A percentile compares a stretch with the other conserved stretches of the same genome.
Evolutionary conservation across 2,329 filamentous ascomycete species (phyloP).

Genomic region (Aspergillus sp.): DNA sequence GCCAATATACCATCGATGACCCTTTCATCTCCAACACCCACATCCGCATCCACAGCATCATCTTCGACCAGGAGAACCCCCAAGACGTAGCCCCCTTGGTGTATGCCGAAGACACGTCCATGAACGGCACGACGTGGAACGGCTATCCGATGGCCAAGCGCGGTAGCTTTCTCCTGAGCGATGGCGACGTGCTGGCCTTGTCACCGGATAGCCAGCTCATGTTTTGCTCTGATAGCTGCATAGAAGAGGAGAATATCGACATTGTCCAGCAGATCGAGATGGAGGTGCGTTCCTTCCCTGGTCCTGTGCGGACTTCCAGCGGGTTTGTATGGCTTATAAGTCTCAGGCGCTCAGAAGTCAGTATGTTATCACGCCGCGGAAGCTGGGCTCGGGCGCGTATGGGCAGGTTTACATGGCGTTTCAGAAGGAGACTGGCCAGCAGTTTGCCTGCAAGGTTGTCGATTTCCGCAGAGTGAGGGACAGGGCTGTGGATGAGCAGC

Average conservation of each 20-base stretch:
- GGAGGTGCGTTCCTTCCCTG: conserved; percentile 18
- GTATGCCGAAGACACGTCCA: conserved; percentile 36
- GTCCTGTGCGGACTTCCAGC: not conserved
- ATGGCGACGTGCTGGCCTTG: conserved; percentile 29
- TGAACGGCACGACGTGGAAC: conserved; percentile 35
- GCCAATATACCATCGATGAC: conserved; percentile 26
- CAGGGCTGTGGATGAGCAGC: conserved; percentile 2
- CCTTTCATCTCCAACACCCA: conserved; percentile 32
- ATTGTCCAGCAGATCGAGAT: conserved; percentile 25
- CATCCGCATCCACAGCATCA: conserved; percentile 34
- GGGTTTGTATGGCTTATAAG: not conserved
- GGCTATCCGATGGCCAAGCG: conserved; percentile 23
- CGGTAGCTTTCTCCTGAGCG: conserved; percentile 27
- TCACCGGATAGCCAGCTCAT: conserved; percentile 13
- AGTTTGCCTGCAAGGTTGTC: conserved; percentile 40
- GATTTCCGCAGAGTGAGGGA: conserved; percentile 23
- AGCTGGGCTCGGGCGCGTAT: conserved; percentile 35
- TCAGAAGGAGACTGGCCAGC: conserved; percentile 19
- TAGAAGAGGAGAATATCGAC: conserved; percentile 12
- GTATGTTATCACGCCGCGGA: conserved; percentile 30
- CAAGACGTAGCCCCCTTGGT: conserved; percentile 31
- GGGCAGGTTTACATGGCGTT: conserved; percentile 37
- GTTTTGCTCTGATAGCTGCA: conserved; percentile 8
- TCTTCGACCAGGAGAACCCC: conserved; percentile 31
- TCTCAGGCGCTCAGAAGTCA: conserved; percentile 24